Evolutionary conservation across 2,329 filamentous ascomycete species (phyloP).

Genomic region (Penicillium sp.): DNA sequence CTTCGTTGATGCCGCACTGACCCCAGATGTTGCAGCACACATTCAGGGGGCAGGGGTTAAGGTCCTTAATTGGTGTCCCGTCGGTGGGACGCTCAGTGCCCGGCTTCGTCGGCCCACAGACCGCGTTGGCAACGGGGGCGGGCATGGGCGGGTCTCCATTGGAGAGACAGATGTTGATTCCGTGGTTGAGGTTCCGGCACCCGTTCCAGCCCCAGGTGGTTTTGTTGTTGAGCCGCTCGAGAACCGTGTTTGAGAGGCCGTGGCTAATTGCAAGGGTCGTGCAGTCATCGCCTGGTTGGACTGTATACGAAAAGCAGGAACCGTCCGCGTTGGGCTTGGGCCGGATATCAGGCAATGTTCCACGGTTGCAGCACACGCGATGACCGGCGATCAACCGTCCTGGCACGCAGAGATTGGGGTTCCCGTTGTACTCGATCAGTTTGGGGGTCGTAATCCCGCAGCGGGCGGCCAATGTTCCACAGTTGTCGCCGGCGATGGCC

Average conservation of each 20-base stretch:
- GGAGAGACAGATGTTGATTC: slow-evolving; percentile 47
- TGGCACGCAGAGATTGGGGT: slow-evolving; percentile 19
- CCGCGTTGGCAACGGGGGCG: slow-evolving; percentile 39
- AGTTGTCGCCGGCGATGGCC: slow-evolving; percentile 8
- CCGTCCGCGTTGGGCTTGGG: slow-evolving; percentile 46
- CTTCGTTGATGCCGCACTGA: slow-evolving; percentile 50
- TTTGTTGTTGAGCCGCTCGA: slow-evolving; percentile 45
- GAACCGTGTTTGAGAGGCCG: slow-evolving; percentile 40
- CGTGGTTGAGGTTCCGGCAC: slow-evolving; percentile 40
- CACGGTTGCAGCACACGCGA: slow-evolving; percentile 29
- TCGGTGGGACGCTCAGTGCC: slow-evolving; percentile 41
- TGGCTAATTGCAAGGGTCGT: slow-evolving; percentile 32
- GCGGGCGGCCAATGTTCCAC: slow-evolving; percentile 10
- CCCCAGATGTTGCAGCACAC: slow-evolving; percentile 52
- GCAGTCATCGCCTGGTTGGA: slow-evolving; percentile 40
- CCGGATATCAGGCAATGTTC: slow-evolving; percentile 25
- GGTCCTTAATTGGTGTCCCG: slow-evolving; percentile 34
- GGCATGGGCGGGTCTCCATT: slow-evolving; percentile 48
- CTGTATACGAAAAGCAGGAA: slow-evolving; percentile 41
- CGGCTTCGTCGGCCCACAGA: slow-evolving; percentile 53
- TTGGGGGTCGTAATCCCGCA: slow-evolving; percentile 20
- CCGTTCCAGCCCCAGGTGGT: slow-evolving; percentile 53
- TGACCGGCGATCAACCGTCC: slow-evolving; percentile 29
- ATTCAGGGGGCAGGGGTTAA: slow-evolving; percentile 54
- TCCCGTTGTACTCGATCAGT: slow-evolving; percentile 19